Evolutionary conservation across 352 stramenopile species (phyloP), one percentile per base, ranked within the genome.

Genomic region (Thraustochytrium sp.): DNA sequence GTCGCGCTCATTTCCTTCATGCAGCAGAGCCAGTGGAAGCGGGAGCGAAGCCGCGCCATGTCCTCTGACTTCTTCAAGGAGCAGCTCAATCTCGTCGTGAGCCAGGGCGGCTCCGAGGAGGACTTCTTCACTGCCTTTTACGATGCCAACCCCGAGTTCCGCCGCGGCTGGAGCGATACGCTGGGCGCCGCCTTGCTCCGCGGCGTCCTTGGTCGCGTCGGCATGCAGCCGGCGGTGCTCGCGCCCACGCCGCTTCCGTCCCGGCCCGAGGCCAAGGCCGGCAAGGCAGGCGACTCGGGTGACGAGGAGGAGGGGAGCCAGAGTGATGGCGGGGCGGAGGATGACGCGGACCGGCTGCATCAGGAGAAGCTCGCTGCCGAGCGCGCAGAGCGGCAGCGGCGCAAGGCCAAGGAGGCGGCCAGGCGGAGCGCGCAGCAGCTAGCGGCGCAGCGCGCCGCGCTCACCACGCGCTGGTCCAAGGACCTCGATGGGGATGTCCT

Each of bases 121-220:
- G 68, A 61, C 13, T 80, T 80, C n/a, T 18, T 63, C 16, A 31
- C 13, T 16, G 13, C n/a, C 3, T 64, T 80, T 64, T n/a, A 75
- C 29, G 46, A 63, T 23, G 68, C 68, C 42, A 80, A 80, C 53
- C 68, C 68, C 16, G 68, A 80, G 49, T 51, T 80, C 9, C 3
- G 13, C 13, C 48, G 68, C 26, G 18, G 13, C 11, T 80, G 68
- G 68, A 3, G 21, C 68, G 34, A 61, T 51, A 80, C 68, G 3
- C 36, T 75, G 13, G 48, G 42, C 2, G 68, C 68, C 63, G 34
- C 68, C 34, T 3, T 80, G 44, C 13, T 80, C 5, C 31, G 31
- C 44, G 26, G 8, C 8, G 4, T 51, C 18, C 53, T 80, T 9
- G n/a, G 44, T 11, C 37, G 42, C 26, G 23, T 44, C 1, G 36